A percentile compares a stretch with the other conserved stretches of the same genome.
phyloP scores from a whole-genome alignment of 2,329 filamentous ascomycete species.

The Cadophora sp. region DNA sequence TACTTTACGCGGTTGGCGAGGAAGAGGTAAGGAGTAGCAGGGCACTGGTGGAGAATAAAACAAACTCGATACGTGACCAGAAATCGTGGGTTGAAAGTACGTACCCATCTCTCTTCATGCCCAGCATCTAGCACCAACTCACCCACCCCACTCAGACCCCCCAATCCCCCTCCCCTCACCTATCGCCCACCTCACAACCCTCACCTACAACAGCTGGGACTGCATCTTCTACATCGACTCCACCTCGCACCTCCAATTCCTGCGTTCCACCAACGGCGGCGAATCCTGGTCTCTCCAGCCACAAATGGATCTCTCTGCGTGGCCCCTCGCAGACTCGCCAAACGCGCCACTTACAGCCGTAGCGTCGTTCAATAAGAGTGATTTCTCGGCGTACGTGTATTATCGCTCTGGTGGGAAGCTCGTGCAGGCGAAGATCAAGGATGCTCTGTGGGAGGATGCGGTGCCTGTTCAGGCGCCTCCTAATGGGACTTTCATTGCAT shows the following conservation, averaged over 20 bases:
- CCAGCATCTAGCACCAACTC: neutral
- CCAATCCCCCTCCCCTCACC: neutral
- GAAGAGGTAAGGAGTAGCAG: neutral
- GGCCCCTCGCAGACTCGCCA: slow-evolving; percentile 1
- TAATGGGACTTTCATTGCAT: too few relatives aligned
- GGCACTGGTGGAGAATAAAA: neutral
- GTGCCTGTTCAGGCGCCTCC: neutral
- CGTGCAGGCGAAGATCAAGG: neutral
- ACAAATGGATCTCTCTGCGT: neutral
- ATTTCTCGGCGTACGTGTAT: neutral
- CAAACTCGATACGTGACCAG: neutral
- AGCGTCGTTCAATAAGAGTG: neutral
- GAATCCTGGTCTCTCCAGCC: neutral
- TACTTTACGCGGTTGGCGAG: neutral
- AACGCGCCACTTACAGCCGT: neutral
- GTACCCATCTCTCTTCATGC: neutral
- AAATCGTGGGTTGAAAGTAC: neutral
- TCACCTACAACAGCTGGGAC: neutral
- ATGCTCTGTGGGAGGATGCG: neutral
- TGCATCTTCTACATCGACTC: slow-evolving; percentile 18
- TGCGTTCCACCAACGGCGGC: slow-evolving; percentile 1
- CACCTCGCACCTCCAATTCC: neutral
- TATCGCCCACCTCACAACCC: neutral
- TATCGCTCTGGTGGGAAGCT: neutral
- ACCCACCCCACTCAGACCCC: neutral